Conservation (phyloP, 441 rosid genomes). For the Pelargonium australe region DNA sequence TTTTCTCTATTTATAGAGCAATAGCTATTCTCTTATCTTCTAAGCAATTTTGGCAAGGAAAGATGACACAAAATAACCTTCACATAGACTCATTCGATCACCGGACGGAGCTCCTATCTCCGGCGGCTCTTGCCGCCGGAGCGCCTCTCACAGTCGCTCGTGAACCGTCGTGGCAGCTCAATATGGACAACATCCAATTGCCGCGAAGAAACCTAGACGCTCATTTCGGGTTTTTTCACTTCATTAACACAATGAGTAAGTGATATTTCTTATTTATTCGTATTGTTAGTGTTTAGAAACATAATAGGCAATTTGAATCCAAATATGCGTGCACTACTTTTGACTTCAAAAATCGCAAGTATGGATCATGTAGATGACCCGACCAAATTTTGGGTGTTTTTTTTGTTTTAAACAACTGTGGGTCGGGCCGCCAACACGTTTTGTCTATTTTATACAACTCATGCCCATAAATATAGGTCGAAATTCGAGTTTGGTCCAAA, state of each 20-base stretch:
- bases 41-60: background rate
- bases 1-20: background rate
- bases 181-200: constrained; percentile 26
- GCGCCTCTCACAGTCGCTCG: constrained; percentile 6
- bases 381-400: no score
- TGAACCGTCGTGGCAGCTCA: constrained; percentile 35
- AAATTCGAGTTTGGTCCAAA: no score
- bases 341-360: no score
- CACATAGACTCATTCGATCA: constrained; percentile 5
- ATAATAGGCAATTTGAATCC: no score
- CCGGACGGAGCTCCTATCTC: constrained; percentile 31
- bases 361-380: no score
- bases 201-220: constrained; percentile 21
- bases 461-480: no score
- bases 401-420: no score
- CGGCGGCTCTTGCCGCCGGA: background rate
- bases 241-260: constrained; percentile 25
- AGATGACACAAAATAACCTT: background rate
- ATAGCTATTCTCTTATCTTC: background rate
- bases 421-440: no score
- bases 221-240: constrained; percentile 15
- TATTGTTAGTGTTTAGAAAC: no score
- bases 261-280: no score
- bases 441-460: no score
- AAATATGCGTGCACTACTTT: no score